phyloP scores from a whole-genome alignment of 352 stramenopile species.

The Saprolegnia diclina region DNA sequence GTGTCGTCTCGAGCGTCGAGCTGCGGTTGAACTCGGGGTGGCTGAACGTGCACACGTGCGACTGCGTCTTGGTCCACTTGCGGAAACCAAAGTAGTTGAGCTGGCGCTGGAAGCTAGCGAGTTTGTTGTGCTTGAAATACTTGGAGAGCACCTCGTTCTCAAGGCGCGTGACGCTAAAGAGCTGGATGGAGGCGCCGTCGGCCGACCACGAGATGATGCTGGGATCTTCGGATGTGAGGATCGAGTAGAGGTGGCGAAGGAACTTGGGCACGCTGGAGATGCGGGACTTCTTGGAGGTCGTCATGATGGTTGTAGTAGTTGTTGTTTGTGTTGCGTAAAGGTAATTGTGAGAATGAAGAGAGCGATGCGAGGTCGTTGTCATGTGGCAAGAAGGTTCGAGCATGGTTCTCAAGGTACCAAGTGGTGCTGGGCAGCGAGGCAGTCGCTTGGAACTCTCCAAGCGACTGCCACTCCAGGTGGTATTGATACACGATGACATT shows the following conservation, averaged over 20 bases:
- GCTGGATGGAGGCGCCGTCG: slow-evolving; percentile 63
- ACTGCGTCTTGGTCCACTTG: slow-evolving; percentile 41
- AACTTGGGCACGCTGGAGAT: slow-evolving; percentile 54
- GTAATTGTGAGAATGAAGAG: no score
- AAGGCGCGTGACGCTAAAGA: slow-evolving; percentile 52
- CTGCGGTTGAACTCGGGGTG: slow-evolving; percentile 45
- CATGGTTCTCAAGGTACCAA: no score
- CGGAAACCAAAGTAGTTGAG: slow-evolving; percentile 92
- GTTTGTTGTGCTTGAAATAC: slow-evolving; percentile 93
- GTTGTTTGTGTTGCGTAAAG: no score
- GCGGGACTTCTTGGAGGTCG: no score
- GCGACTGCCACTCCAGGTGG: no score
- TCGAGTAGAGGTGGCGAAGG: slow-evolving; percentile 62
- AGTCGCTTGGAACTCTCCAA: no score
- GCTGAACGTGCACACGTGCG: slow-evolving; percentile 70
- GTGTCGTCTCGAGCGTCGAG: no score
- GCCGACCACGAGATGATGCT: slow-evolving; percentile 60
- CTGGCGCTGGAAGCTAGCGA: slow-evolving; percentile 89
- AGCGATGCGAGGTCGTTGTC: no score
- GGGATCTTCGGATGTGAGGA: slow-evolving; percentile 63
- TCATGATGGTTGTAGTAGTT: no score
- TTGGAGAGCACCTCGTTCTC: slow-evolving; percentile 76
- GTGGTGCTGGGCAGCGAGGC: no score
- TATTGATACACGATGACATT: no score
- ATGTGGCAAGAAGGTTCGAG: no score